A percentile compares a stretch with the other conserved stretches of the same genome.
Evolutionary conservation across 108 stramenopile species (phyloP).

Genomic region (Discostella stelligeroides): DNA sequence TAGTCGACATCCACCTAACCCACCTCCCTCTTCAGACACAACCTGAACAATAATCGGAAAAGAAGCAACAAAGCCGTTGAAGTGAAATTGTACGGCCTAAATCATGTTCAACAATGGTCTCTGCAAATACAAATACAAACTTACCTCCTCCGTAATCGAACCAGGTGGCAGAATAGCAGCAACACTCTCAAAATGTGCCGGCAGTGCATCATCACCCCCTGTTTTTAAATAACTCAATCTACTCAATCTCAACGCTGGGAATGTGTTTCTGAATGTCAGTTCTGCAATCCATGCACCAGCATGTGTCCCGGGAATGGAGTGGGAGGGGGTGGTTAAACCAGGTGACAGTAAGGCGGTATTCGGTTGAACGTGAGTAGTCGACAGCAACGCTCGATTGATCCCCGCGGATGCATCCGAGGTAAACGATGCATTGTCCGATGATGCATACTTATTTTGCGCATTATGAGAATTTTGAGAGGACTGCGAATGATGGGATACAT

Average conservation of each 20-base stretch:
- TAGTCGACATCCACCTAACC: conserved; percentile 18
- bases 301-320: conserved; percentile 52
- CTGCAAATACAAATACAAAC: conserved; percentile 18
- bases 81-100: conserved; percentile 14
- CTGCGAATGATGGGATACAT: background rate
- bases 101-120: background rate
- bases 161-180: conserved; percentile 80
- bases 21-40: conserved; percentile 13
- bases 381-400: conserved; percentile 24
- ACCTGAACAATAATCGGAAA: background rate
- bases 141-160: conserved; percentile 48
- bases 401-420: conserved; percentile 27
- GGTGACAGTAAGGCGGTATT: background rate
- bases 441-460: conserved; percentile 7
- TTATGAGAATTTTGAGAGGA: conserved; percentile 5
- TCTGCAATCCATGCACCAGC: conserved; percentile 91
- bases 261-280: conserved; percentile 72
- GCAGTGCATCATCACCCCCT: conserved; percentile 67
- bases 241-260: conserved; percentile 82
- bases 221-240: conserved; percentile 80
- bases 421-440: conserved; percentile 16
- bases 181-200: conserved; percentile 88
- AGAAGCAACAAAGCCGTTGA: conserved; percentile 38
- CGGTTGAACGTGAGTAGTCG: conserved; percentile 22
- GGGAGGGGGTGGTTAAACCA: conserved; percentile 49